phyloP scores from a whole-genome alignment of 345 rosid species.

The Erysimum cheiranthoides region DNA sequence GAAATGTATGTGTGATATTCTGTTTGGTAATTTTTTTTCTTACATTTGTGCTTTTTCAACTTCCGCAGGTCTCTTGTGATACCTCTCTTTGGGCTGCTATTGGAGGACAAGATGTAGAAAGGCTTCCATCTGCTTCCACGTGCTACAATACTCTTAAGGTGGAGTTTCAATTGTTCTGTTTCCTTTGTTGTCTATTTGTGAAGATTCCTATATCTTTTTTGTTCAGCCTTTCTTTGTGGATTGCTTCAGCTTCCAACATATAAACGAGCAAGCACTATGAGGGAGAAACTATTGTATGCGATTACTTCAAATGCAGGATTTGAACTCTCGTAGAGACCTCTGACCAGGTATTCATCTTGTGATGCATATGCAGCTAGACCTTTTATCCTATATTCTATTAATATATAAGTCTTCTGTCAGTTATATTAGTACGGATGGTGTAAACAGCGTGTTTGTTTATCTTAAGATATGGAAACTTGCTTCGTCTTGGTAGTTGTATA shows the following conservation, averaged over 20 bases:
- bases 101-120: slow-evolving; percentile 96
- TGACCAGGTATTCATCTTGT: slow-evolving; percentile 33
- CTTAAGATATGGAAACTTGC: slow-evolving; percentile 12
- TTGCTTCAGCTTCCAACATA: slow-evolving; percentile 92
- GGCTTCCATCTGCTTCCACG: slow-evolving; percentile 99
- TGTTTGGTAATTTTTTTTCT: slow-evolving; percentile 2
- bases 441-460: slow-evolving; percentile 15
- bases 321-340: slow-evolving; percentile 79
- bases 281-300: slow-evolving; percentile 91
- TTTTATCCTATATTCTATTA: slow-evolving; percentile 10
- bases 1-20: neutral
- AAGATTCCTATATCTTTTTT: slow-evolving; percentile 17
- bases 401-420: neutral
- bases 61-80: slow-evolving; percentile 80
- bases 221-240: slow-evolving; percentile 38
- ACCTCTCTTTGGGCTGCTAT: slow-evolving; percentile 88
- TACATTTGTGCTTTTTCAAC: slow-evolving; percentile 6
- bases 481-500: slow-evolving; percentile 22
- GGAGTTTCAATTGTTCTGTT: slow-evolving; percentile 24
- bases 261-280: slow-evolving; percentile 86
- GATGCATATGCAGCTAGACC: slow-evolving; percentile 44
- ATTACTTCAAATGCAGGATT: slow-evolving; percentile 95
- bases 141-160: slow-evolving; percentile 99
- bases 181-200: slow-evolving; percentile 10
- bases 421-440: neutral